Conservation (phyloP, 2,329 filamentous ascomycete species). For the Zalaria obscura region DNA sequence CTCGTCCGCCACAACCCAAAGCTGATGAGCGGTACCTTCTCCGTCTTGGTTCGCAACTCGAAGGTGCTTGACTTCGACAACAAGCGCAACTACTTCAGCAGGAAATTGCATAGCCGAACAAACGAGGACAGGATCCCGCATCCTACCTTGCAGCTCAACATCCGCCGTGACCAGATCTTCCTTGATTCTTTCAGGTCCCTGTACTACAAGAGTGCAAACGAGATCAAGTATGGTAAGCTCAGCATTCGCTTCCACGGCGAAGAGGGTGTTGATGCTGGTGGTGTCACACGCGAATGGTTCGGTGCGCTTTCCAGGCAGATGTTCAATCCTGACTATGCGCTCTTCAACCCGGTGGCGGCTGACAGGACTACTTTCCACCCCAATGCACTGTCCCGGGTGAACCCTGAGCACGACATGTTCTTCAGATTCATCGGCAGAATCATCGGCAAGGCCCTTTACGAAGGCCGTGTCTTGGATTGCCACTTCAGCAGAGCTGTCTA, state of each 20-base stretch:
- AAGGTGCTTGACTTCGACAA: slow-evolving; percentile 99
- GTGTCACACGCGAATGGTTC: slow-evolving; percentile 98
- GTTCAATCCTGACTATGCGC: slow-evolving; percentile 95
- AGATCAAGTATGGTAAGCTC: slow-evolving; percentile 98
- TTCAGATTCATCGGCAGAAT: slow-evolving; percentile 99
- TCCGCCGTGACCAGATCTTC: slow-evolving; percentile 92
- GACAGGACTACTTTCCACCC: slow-evolving; percentile 98
- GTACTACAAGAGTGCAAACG: slow-evolving; percentile 90
- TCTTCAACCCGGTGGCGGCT: slow-evolving; percentile 92
- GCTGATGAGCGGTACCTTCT: slow-evolving; percentile 96
- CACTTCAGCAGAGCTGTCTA: slow-evolving; percentile 98
- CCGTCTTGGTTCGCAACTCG: slow-evolving; percentile 89
- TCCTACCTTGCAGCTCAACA: slow-evolving; percentile 68
- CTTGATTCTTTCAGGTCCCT: slow-evolving; percentile 96
- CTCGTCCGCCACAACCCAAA: slow-evolving; percentile 94
- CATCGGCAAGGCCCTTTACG: slow-evolving; percentile 95
- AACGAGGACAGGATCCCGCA: slow-evolving; percentile 58
- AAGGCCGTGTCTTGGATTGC: slow-evolving; percentile 88
- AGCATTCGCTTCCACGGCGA: slow-evolving; percentile 96
- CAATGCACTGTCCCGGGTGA: slow-evolving; percentile 85
- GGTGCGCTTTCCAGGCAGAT: slow-evolving; percentile 93
- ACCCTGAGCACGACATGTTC: slow-evolving; percentile 90
- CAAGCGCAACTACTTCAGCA: slow-evolving; percentile 97
- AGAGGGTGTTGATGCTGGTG: slow-evolving; percentile 93
- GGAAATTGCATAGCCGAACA: slow-evolving; percentile 68